Evolutionary conservation across 2,329 filamentous ascomycete genomes (phyloP), one percentile per base, ranked within the genome.

Genomic region (Cyphellophora attinorum): DNA sequence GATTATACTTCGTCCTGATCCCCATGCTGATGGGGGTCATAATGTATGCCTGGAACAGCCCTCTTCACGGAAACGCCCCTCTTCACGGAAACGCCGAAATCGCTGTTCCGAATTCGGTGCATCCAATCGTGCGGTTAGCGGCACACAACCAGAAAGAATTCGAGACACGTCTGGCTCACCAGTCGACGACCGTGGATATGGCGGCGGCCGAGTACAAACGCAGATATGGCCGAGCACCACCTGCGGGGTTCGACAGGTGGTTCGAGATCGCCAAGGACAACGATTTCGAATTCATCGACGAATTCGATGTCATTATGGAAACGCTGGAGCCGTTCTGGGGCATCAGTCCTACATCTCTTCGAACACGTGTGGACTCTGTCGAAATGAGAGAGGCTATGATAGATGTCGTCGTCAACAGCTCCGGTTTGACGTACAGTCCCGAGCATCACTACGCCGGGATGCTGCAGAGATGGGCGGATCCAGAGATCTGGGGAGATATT

Each of bases 231-330:
- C 63, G 67, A 35, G 56, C 65, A 39, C 73, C 73, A 2, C 73
- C 73, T 16, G 71, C 72, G 8, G 64, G 65, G 11, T 77, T 77
- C 41, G 68, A 75, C 41, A 58, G 64, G 40, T 77, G 73, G 74
- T 76, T 71, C 46, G 49, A 62, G 17, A 76, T 41, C 11, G 39
- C 39, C 3, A 13, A 31, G 14, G 21, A 29, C n/a, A 18, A 38
- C 16, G 29, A 38, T n/a, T 38, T 41, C 19, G 15, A 19, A 4
- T 27, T 41, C 11, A 30, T 41, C 12, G 39, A 41, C 17, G 39
- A 41, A 25, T 38, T 38, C 15, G 39, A 41, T 28, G 35, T 31
- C 10, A 33, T 38, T 14, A 34, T 25, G 29, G 30, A 33, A 11
- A 12, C 13, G 11, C 30, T 38, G 12, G 15, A 34, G 11, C 35